Evolutionary conservation across 306 rosid species (phyloP), one percentile per base, ranked within the genome.

Genomic region (Argentina anserina): DNA sequence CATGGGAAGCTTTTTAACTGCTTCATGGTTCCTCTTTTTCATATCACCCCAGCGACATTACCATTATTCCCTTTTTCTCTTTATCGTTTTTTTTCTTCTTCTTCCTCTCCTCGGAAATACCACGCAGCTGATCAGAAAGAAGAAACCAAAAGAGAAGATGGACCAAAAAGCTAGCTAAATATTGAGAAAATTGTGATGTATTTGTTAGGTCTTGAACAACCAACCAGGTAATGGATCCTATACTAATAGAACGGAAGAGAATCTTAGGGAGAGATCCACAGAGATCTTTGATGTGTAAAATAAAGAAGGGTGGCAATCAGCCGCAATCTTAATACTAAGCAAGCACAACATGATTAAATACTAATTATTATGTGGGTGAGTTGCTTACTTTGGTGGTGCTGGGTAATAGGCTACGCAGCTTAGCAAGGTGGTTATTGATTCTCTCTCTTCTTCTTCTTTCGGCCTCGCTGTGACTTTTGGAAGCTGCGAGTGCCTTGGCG

Each of bases 391-490:
- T 92, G 69, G 98, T 90, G 64, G 94, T 90, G 82, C 84, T 92
- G 36, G 98, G 98, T 67, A 92, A 82, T 67, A 92, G 81, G 86
- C 96, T 92, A 10, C 98, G 88, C 42, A 92, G 76, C 76, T 90
- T 92, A 23, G 98, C 96, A 56, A 92, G 95, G 56, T 92, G 98
- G 77, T 92, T 92, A 47, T 92, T 92, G 91, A 92, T 92, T 80
- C 98, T 85, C 83, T 92, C 98, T 81, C 98, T 84, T 67, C 98
- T 89, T 73, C 96, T 85, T 73, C 98, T 80, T 74, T 92, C 98
- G 50, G 98, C 98, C 45, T 92, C 98, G 63, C 96, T 92, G 74
- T 92, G 98, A 56, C 95, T 90, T 78, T 90, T 92, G 0, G 98
- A 92, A 8, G 96, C 96, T 4, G 98, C 98, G 26, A 92, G 91